phyloP scores from a whole-genome alignment of 306 rosid genomes.

The Oemleria cerasiformis region DNA sequence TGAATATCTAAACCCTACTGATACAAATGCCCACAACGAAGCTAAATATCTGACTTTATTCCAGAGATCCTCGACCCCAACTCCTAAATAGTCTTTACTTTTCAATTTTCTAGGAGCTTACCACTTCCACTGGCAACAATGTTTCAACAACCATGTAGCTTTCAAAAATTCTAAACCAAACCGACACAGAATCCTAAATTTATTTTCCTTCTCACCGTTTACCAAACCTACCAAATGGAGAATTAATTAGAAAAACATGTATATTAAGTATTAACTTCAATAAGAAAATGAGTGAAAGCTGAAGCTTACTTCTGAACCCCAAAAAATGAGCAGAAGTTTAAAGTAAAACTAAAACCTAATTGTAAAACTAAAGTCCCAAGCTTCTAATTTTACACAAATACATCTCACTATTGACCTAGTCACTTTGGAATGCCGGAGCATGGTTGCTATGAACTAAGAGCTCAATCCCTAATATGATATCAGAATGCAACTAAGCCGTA shows the following conservation, averaged over 20 bases:
- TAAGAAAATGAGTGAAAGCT: background rate
- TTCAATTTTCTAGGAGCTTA: background rate
- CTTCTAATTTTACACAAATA: conserved; percentile 19
- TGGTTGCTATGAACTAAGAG: conserved; percentile 10
- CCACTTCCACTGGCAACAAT: too few species aligned
- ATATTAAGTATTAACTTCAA: background rate
- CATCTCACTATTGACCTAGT: background rate
- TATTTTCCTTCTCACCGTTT: background rate
- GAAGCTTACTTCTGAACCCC: conserved; percentile 8
- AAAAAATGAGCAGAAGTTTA: conserved; percentile 5
- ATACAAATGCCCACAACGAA: background rate
- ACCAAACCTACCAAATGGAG: background rate
- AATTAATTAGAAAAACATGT: background rate
- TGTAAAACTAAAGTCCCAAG: conserved; percentile 17
- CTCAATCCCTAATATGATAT: conserved; percentile 30
- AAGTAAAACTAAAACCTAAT: background rate
- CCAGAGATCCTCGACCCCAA: background rate
- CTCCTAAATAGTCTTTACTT: background rate
- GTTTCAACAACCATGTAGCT: background rate
- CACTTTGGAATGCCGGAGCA: conserved; percentile 5
- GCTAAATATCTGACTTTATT: background rate
- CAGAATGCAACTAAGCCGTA: conserved; percentile 31
- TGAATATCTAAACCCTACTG: background rate
- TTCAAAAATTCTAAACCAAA: background rate
- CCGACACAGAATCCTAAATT: background rate